These are phyloP conservation scores for Babesia divergens DNA, from an alignment of 169 alveolate species.

Conservation along the genomic window DNA sequence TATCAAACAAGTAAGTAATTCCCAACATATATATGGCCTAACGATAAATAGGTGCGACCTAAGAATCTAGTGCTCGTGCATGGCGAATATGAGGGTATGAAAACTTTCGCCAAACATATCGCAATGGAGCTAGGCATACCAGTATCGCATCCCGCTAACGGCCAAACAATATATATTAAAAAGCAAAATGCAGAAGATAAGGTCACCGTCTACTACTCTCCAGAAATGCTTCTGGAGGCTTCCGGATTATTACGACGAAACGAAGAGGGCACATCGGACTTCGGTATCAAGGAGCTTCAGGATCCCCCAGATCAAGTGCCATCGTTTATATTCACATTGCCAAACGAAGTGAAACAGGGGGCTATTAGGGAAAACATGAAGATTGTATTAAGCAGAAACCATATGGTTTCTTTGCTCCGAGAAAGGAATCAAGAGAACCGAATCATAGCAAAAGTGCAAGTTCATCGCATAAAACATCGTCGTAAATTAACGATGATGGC, in stretches of 20 bases:
- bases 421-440: background rate
- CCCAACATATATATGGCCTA: background rate
- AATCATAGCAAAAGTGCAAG: background rate
- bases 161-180: slow-evolving; percentile 27
- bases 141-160: slow-evolving; percentile 57
- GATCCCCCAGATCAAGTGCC: background rate
- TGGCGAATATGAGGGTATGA: slow-evolving; percentile 97
- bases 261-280: background rate
- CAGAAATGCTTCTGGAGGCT: slow-evolving; percentile 25
- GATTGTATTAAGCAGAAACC: background rate
- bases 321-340: background rate
- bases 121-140: slow-evolving; percentile 38
- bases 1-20: slow-evolving; percentile 75
- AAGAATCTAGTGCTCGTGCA: slow-evolving; percentile 92
- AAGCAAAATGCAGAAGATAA: background rate
- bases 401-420: slow-evolving; percentile 1
- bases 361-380: too few species aligned
- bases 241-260: background rate
- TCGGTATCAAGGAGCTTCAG: slow-evolving; percentile 16
- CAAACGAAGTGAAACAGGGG: background rate
- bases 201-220: slow-evolving; percentile 21
- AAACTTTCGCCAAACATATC: slow-evolving; percentile 77
- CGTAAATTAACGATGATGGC: background rate
- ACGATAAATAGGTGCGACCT: slow-evolving; percentile 78
- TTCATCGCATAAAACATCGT: slow-evolving; percentile 15